Evolutionary conservation across 2,329 filamentous ascomycete genomes (phyloP).

Genomic region (Epichloe uncinata): DNA sequence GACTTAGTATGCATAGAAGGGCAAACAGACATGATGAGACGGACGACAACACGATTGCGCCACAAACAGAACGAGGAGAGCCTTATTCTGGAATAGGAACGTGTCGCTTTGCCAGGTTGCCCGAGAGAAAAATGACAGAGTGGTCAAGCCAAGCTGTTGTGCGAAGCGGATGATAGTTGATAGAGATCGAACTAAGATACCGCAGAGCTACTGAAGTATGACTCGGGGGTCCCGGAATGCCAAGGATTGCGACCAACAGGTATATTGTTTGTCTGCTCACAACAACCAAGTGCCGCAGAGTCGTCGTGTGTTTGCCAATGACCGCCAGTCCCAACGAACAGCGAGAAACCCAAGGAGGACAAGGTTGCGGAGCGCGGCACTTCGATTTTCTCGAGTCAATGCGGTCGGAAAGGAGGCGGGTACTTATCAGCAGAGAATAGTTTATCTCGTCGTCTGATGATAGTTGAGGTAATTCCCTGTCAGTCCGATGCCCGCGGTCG

Average conservation of each 20-base stretch:
- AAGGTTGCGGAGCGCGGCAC: neutral
- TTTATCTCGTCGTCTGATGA: neutral
- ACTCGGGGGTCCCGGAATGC: neutral
- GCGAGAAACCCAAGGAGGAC: neutral
- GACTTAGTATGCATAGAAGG: constrained; percentile 10
- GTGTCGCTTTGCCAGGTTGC: neutral
- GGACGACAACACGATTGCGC: neutral
- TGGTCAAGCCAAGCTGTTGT: neutral
- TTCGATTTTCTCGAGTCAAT: neutral
- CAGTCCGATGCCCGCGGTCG: neutral
- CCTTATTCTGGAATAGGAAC: neutral
- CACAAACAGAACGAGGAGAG: neutral
- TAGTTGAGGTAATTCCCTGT: neutral
- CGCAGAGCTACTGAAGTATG: neutral
- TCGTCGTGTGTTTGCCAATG: neutral
- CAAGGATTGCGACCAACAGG: neutral
- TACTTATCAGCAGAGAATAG: neutral
- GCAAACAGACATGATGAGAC: constrained; percentile 11
- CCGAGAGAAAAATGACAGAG: neutral
- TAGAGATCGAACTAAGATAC: neutral
- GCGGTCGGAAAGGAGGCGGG: neutral
- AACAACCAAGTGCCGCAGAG: neutral
- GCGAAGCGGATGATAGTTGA: neutral
- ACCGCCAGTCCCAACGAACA: too few relatives aligned
- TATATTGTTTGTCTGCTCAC: neutral